Evolutionary conservation across 1,284 basidiomycete species (phyloP), one percentile per base, ranked within the genome.

Genomic region (Ceratobasidium theobromae): DNA sequence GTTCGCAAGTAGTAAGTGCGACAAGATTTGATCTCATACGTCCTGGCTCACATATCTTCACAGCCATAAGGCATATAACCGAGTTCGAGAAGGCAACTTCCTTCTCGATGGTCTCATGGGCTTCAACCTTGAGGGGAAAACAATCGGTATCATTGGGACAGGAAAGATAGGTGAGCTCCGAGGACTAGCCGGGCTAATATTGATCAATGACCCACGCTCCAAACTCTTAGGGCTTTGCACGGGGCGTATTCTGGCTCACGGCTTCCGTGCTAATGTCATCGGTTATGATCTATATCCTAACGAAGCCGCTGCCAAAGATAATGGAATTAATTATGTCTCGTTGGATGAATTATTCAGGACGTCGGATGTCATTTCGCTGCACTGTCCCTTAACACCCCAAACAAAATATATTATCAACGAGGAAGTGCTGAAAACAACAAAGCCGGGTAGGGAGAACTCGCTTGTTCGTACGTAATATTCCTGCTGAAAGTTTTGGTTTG

Each of bases 101-200:
- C 69, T 70, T 40, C 70, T 73, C 14, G 68, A 70, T 38, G 72
- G 72, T 18, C 72, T 73, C 25, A 65, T 71, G 35, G 72, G 72
- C 4, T 70, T 71, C 55, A 72, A 83, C 69, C 79, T 80, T 23
- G 76, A 79, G 62, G 76, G 76, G 23, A 80, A 79, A 72, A 76
- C 76, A 3, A 70, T 82, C 38, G 81, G 80, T 40, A 79, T 82
- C 66, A 76, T 83, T 65, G 81, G 81, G n/a, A 81, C 82, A 76
- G 81, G 81, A 45, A 79, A 79, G 48, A 82, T 81, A 70, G 81
- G 80, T 28, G 30, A 66, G 60, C 45, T 11, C 11, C 6, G 25
- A 41, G 11, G 14, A n/a, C 43, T 25, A 35, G 14, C 35, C 32
- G n/a, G n/a, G n/a, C n/a, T n/a, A n/a, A n/a, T n/a, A 18, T 9